Evolutionary conservation across 768 basidiomycete species (phyloP).

Genomic region (Suillus decipiens): DNA sequence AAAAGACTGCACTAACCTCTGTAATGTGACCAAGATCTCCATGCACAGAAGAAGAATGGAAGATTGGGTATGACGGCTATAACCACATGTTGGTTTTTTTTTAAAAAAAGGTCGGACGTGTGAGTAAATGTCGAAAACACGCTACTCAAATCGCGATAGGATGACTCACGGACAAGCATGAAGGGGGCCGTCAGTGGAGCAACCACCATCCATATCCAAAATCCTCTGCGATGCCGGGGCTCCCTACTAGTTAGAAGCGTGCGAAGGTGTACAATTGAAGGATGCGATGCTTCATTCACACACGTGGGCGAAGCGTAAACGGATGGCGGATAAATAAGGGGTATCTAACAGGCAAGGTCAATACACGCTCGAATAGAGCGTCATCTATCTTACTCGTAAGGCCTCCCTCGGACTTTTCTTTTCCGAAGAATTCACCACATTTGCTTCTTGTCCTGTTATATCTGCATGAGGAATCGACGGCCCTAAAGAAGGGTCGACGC

Average conservation of each 20-base stretch:
- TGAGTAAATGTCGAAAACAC: background rate
- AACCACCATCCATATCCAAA: slow-evolving; percentile 63
- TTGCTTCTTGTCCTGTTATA: slow-evolving; percentile 18
- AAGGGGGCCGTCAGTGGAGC: slow-evolving; percentile 78
- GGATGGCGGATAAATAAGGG: slow-evolving; percentile 47
- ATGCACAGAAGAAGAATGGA: slow-evolving; percentile 83
- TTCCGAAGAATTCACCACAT: slow-evolving; percentile 19
- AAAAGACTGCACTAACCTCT: slow-evolving; percentile 48
- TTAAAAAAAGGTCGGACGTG: slow-evolving; percentile 6
- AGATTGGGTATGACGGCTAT: slow-evolving; percentile 80
- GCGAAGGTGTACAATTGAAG: slow-evolving; percentile 47
- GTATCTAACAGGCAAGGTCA: slow-evolving; percentile 46
- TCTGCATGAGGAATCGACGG: slow-evolving; percentile 43
- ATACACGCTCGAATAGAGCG: too few relatives aligned
- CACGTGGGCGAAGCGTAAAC: slow-evolving; percentile 47
- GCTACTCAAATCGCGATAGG: background rate
- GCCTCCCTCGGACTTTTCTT: slow-evolving; percentile 1
- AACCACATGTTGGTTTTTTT: background rate
- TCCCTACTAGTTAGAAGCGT: slow-evolving; percentile 53
- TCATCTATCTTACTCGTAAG: slow-evolving; percentile 2
- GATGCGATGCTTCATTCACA: slow-evolving; percentile 26
- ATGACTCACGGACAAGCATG: slow-evolving; percentile 67
- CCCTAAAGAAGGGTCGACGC: slow-evolving; percentile 68
- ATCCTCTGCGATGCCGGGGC: slow-evolving; percentile 66
- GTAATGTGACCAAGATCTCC: slow-evolving; percentile 87